phyloP scores from a whole-genome alignment of 2,329 filamentous ascomycete genomes.

The Penicillium brevicompactum region DNA sequence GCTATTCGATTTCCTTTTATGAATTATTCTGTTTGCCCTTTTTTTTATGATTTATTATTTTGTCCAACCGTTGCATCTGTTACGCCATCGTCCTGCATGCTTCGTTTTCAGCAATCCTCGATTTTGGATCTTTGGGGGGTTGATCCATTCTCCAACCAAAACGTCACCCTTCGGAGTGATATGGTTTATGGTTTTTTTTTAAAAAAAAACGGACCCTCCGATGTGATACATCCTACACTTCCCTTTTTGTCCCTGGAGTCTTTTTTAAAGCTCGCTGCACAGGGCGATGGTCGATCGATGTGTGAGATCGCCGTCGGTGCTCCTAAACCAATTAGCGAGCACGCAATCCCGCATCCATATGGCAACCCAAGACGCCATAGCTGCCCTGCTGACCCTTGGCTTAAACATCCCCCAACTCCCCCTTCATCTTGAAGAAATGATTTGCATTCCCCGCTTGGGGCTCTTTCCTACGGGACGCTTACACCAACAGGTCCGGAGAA shows the following conservation, averaged over 20 bases:
- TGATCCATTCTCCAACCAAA: background rate
- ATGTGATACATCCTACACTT: background rate
- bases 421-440: slow-evolving; percentile 20
- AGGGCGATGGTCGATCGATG: background rate
- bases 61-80: slow-evolving; percentile 34
- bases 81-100: slow-evolving; percentile 33
- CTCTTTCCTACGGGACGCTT: slow-evolving; percentile 22
- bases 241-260: background rate
- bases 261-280: background rate
- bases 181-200: background rate
- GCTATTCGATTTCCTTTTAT: no score
- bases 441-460: slow-evolving; percentile 20
- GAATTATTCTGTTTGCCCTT: slow-evolving; percentile 6
- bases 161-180: background rate
- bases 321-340: slow-evolving; percentile 28
- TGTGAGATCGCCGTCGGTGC: slow-evolving; percentile 21
- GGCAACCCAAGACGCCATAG: slow-evolving; percentile 29
- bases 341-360: slow-evolving; percentile 41
- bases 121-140: background rate
- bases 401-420: slow-evolving; percentile 12
- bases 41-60: background rate
- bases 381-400: slow-evolving; percentile 21
- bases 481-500: slow-evolving; percentile 35
- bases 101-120: slow-evolving; percentile 1
- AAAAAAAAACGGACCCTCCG: background rate